Base-by-base conservation (phyloP, 2,329 filamentous ascomycete species). In the Polytolypa hystricis region DNA sequence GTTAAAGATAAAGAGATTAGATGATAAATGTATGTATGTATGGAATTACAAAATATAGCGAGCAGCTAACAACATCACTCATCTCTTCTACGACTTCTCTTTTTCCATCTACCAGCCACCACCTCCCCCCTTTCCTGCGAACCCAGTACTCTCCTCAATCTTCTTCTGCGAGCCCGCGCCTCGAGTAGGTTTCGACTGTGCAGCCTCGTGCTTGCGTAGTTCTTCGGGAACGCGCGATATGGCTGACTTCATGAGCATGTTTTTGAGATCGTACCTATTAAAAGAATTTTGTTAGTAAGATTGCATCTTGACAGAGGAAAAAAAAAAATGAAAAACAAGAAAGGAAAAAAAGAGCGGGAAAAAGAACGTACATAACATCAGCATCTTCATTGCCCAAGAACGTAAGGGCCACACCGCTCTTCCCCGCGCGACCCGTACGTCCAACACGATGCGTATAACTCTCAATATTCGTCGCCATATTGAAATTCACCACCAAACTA, bases 401-500 rank as follows among this genome's bases (percentile, higher is more conserved):
- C 0, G 91, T 98, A 45, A 98, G 91, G 2, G 91, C 84, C 34
- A 94, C 79, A 79, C 91, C 91, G 49, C 76, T 87, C 74, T 96
- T 96, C 43, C 91, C 91, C 2, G 91, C 91, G 78, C 91, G 82
- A 70, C 91, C 91, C 1, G 91, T 98, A 66, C 91, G 81, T 60
- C 91, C 91, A 53, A 98, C 82, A 66, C 91, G 80, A 69, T 98
- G 91, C 2, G 89, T 96, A 59, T 98, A 98, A 54, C 77, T 81
- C 65, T 98, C 91, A 48, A 98, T 96, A 48, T 71, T 85, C 9
- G 67, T 78, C 0, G 91, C 82, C 91, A 98, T 96, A 70, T 96
- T 98, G 74, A 96, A 98, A 67, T 98, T 98, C 57, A 98, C 73
- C 39, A 98, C 91, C 42, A 98, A 73, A 43, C 77, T 84, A 27